Evolutionary conservation across 2,329 filamentous ascomycete species (phyloP).

Genomic region (Shiraia sp.): DNA sequence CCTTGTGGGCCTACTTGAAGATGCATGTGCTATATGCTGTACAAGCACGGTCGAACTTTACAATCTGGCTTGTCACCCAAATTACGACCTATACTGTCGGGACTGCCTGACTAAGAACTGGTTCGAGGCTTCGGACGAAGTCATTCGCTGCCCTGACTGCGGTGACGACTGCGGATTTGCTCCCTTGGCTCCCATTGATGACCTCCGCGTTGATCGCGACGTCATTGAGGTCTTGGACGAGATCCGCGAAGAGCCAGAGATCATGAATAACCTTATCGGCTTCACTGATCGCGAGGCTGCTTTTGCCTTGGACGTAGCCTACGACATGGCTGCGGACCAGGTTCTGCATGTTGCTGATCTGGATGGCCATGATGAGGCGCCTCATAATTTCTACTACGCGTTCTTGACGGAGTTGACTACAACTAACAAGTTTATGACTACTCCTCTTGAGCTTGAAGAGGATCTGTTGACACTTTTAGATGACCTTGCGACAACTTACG

Average conservation of each 20-base stretch:
- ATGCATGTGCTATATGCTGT: constrained; percentile 7
- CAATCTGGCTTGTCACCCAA: constrained; percentile 7
- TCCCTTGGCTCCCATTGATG: background rate
- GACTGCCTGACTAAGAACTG: constrained; percentile 10
- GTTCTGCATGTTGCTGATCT: constrained; percentile 8
- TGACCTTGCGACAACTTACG: too few species aligned
- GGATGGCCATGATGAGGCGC: constrained; percentile 1
- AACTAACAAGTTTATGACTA: constrained; percentile 3
- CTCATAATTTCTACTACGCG: constrained; percentile 3
- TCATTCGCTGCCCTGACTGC: constrained; percentile 11
- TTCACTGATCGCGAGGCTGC: constrained; percentile 9
- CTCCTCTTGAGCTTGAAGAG: constrained; percentile 8
- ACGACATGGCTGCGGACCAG: constrained; percentile 8
- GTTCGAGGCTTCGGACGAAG: constrained; percentile 3
- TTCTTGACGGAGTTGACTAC: constrained; percentile 5
- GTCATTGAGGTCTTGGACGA: constrained; percentile 7
- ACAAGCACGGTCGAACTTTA: constrained; percentile 5
- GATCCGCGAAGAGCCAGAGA: constrained; percentile 8
- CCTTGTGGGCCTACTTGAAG: constrained; percentile 8
- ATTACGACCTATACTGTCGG: constrained; percentile 12
- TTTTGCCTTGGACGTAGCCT: constrained; percentile 5
- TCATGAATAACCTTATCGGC: constrained; percentile 12
- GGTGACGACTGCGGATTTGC: constrained; percentile 5
- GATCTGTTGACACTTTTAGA: constrained; percentile 1
- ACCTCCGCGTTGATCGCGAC: constrained; percentile 1